These are phyloP conservation scores for Sugiyamaella americana DNA, from an alignment of 805 yeast species.

Conservation along the genomic window DNA sequence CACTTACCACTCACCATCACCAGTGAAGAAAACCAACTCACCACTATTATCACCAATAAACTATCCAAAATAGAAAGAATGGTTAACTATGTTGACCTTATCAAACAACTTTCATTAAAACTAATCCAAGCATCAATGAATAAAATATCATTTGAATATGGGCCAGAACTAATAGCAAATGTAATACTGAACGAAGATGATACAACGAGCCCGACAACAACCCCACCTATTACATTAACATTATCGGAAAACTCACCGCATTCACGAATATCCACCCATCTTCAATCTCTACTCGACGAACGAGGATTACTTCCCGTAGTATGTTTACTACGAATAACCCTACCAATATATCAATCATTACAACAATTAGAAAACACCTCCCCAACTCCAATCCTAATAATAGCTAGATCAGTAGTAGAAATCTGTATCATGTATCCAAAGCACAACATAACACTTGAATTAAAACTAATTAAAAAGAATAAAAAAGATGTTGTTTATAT, in stretches of 20 bases:
- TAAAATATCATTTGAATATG: conserved; percentile 27
- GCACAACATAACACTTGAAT: conserved; percentile 8
- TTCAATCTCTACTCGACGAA: conserved; percentile 25
- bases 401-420: conserved; percentile 25
- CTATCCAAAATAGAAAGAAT: conserved; percentile 28
- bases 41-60: conserved; percentile 11
- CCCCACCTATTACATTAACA: conserved; percentile 13
- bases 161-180: conserved; percentile 11
- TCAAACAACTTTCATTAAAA: conserved; percentile 25
- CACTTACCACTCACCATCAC: conserved; percentile 1
- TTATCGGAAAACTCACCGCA: conserved; percentile 26
- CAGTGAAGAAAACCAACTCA: conserved; percentile 9
- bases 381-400: conserved; percentile 14
- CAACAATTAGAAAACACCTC: conserved; percentile 9
- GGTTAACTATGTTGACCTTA: conserved; percentile 26
- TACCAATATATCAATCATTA: conserved; percentile 24
- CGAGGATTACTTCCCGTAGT: conserved; percentile 27
- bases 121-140: conserved; percentile 28
- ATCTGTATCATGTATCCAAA: conserved; percentile 8
- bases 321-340: conserved; percentile 25
- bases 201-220: background rate
- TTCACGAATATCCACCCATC: conserved; percentile 20
- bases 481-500: conserved; percentile 19
- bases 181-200: conserved; percentile 3
- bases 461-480: conserved; percentile 17